phyloP scores from a whole-genome alignment of 306 rosid genomes.

The Luffa acutangula region DNA sequence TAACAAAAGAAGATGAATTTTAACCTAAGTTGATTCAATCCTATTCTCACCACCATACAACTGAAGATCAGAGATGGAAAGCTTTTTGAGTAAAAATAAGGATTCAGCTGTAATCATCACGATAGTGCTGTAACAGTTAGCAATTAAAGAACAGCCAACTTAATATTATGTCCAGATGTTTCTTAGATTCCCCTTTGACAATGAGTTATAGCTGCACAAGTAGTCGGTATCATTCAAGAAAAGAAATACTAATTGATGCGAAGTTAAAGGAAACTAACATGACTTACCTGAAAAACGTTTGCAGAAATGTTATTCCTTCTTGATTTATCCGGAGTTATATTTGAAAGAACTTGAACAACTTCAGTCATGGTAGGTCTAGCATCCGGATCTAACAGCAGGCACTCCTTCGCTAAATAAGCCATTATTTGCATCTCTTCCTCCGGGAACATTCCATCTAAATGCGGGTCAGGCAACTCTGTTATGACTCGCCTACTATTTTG shows the following conservation, averaged over 20 bases:
- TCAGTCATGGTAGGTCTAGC: conserved; percentile 91
- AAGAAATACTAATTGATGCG: neutral
- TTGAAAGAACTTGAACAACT: conserved; percentile 84
- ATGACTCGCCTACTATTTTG: conserved; percentile 57
- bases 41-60: neutral
- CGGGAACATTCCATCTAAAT: conserved; percentile 59
- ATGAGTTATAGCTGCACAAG: neutral
- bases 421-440: conserved; percentile 79
- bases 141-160: neutral
- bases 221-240: neutral
- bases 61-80: neutral
- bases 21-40: neutral
- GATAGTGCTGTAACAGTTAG: neutral
- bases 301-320: conserved; percentile 53
- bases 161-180: neutral
- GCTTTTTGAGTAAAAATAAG: neutral
- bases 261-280: neutral
- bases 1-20: neutral
- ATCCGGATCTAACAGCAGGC: conserved; percentile 84
- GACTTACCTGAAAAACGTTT: conserved; percentile 53
- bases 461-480: conserved; percentile 56
- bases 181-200: neutral
- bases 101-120: neutral
- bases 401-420: conserved; percentile 93
- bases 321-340: conserved; percentile 61